Base-by-base conservation (phyloP, 768 basidiomycete species). In the Leccinum imitatum region DNA sequence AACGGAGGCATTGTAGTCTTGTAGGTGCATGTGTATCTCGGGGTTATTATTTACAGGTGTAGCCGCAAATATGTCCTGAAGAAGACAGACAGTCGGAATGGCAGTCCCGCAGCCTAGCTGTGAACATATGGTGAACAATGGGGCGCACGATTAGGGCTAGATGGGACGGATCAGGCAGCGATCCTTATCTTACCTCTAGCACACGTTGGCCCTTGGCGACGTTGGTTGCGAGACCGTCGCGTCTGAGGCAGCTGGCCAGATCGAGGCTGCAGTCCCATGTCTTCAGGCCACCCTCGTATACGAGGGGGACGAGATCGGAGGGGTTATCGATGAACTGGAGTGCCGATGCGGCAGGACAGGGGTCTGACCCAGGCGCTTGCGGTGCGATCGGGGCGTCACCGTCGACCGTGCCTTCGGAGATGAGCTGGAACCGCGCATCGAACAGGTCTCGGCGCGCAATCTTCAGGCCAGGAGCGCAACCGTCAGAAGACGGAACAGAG, bases 231-330 rank as follows among this genome's bases (percentile, higher is more conserved):
- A 65, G 47, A 1, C 59, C 66, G 50, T 79, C 61, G 21, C 73
- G 66, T 57, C 80, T 76, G 13, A 91, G 76, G 65, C 87, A 89
- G 35, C 84, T 79, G 0, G 90, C 91, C 3, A 98, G 79, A 72
- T 98, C 96, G 14, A 95, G 74, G 52, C 91, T 90, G 65, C 93
- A 96, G 72, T 99, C 96, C 96, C 96, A 99, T 2, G 95, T 98
- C 75, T 98, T 98, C 54, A 98, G 72, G 6, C 96, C 96, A 21
- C 96, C 96, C 76, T 99, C 96, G 65, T 99, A 98, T 1, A 94
- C 80, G 1, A 94, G 88, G 3, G 94, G 90, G 4, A 98, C 85
- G 14, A 99, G 83, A 73, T 98, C 96, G 0, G 93, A 93, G 0
- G 90, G 90, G 1, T 87, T 84, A 63, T 93, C 89, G 17, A 96